Conservation (phyloP, 208 protist species). For the Acanthamoeba divionensis region DNA sequence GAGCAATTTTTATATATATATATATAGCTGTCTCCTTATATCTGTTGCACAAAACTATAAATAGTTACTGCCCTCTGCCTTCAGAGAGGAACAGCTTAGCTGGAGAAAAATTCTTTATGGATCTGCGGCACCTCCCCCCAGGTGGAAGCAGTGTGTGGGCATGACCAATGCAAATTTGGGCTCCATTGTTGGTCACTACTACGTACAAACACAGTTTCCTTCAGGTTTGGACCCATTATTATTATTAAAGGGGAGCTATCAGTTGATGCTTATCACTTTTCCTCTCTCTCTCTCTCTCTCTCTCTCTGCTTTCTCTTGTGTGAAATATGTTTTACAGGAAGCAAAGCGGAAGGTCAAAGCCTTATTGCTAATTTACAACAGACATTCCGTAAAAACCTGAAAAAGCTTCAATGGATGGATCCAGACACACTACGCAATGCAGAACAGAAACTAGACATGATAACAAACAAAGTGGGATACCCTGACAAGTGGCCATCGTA, state of each 20-base stretch:
- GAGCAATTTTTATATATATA: background rate
- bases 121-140: background rate
- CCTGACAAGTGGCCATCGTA: conserved; percentile 24
- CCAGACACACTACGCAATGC: background rate
- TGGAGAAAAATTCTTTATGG: background rate
- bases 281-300: background rate
- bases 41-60: no score
- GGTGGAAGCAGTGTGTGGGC: conserved; percentile 25
- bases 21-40: background rate
- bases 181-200: conserved; percentile 3
- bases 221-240: background rate
- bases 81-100: background rate
- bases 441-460: background rate
- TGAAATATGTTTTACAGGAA: background rate
- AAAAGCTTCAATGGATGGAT: conserved; percentile 33
- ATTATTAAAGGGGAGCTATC: background rate
- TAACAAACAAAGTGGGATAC: conserved; percentile 35
- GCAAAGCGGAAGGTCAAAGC: background rate
- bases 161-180: background rate
- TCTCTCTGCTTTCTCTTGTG: background rate
- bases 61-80: background rate
- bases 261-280: background rate
- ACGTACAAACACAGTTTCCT: background rate
- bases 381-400: background rate
- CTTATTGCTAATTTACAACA: background rate